Evolutionary conservation across 305 asterid genomes (phyloP).

Genomic region (Fraxinus ornus): DNA sequence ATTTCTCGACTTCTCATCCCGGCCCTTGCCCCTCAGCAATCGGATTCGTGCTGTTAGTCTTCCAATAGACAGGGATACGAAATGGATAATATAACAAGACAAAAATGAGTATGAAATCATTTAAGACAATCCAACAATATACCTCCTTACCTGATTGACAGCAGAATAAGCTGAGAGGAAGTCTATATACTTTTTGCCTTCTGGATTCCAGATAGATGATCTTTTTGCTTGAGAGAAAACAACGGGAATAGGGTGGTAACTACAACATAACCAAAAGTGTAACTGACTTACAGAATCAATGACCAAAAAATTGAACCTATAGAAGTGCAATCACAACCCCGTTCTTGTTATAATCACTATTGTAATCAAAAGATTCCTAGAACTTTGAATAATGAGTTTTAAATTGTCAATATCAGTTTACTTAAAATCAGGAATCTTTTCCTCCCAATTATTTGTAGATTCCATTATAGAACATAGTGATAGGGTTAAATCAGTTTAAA

Average conservation of each 20-base stretch:
- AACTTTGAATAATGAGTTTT: background rate
- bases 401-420: background rate
- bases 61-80: background rate
- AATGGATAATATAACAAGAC: background rate
- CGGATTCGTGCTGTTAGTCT: background rate
- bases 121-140: constrained; percentile 9
- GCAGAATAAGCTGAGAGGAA: constrained; percentile 96
- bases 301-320: background rate
- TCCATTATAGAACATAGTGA: constrained; percentile 1
- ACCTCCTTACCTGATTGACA: constrained; percentile 68
- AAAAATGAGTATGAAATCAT: constrained; percentile 11
- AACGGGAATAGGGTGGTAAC: constrained; percentile 91
- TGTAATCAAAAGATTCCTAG: background rate
- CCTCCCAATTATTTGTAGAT: background rate
- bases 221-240: constrained; percentile 92
- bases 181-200: constrained; percentile 89
- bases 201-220: constrained; percentile 80
- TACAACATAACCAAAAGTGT: constrained; percentile 38
- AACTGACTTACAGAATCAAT: background rate
- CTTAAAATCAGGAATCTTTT: background rate
- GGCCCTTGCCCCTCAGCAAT: too few species aligned
- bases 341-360: background rate
- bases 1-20: too few species aligned
- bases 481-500: background rate
- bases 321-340: background rate